Percentiles rank a stretch among this genome's conserved stretches.
phyloP scores from a whole-genome alignment of 306 rosid genomes.

The Trichosanthes cucumerina region DNA sequence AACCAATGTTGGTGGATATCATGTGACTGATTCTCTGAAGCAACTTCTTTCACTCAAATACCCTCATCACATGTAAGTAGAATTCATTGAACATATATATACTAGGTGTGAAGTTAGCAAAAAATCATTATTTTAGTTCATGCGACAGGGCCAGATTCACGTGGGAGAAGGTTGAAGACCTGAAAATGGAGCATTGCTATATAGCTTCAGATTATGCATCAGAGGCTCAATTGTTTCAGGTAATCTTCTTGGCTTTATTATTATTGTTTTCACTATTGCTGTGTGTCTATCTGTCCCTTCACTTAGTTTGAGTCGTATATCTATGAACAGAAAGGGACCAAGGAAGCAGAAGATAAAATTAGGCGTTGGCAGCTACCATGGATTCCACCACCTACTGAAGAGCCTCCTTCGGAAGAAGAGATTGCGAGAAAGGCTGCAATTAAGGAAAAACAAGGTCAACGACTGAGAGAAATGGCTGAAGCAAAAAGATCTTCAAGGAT shows the following conservation, averaged over 20 bases:
- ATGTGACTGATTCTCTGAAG: conserved; percentile 80
- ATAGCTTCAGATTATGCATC: conserved; percentile 54
- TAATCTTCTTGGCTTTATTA: conserved; percentile 20
- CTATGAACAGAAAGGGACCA: conserved; percentile 45
- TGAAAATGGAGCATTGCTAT: conserved; percentile 97
- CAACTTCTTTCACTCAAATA: conserved; percentile 87
- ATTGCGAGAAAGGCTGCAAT: conserved; percentile 97
- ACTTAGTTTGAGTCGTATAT: conserved; percentile 12
- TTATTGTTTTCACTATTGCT: background rate
- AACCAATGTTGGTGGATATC: conserved; percentile 88
- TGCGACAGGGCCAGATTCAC: conserved; percentile 68
- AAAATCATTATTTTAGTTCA: conserved; percentile 2
- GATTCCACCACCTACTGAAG: conserved; percentile 90
- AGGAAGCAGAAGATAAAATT: conserved; percentile 81
- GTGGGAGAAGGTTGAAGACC: conserved; percentile 96
- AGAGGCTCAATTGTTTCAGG: conserved; percentile 82
- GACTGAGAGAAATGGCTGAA: conserved; percentile 97
- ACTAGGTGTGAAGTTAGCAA: background rate
- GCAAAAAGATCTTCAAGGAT: conserved; percentile 84
- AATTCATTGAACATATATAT: conserved; percentile 6
- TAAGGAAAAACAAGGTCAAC: conserved; percentile 87
- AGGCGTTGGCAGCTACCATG: conserved; percentile 97
- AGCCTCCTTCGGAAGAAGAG: conserved; percentile 94
- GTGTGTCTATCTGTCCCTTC: background rate
- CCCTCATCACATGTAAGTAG: conserved; percentile 81